Evolutionary conservation across 352 stramenopile species (phyloP).

Genomic region (Phytopythium vexans): DNA sequence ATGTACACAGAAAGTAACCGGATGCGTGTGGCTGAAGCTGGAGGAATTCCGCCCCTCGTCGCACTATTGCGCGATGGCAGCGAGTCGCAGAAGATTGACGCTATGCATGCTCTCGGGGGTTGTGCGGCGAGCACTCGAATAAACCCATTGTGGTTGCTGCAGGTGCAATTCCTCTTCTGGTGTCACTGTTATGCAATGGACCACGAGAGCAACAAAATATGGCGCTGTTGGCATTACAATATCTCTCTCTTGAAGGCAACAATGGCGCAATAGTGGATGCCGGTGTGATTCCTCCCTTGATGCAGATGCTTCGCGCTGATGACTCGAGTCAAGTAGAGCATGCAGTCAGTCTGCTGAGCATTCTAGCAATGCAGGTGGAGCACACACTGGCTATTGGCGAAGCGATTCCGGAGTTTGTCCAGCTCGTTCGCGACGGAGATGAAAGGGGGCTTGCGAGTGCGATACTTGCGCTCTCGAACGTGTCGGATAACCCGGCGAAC

Average conservation of each 20-base stretch:
- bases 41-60: not conserved
- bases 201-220: no score
- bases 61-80: not conserved
- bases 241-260: no score
- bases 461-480: not conserved
- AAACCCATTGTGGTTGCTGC: not conserved
- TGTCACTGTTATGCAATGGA: no score
- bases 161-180: no score
- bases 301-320: not conserved
- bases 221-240: no score
- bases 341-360: not conserved
- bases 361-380: not conserved
- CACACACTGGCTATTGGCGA: not conserved
- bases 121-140: not conserved
- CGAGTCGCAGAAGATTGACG: not conserved
- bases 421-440: not conserved
- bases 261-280: not conserved
- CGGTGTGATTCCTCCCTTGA: not conserved
- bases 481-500: not conserved
- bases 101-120: not conserved
- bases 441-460: not conserved
- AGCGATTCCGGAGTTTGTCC: not conserved
- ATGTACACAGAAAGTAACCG: not conserved
- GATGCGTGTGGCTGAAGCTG: not conserved
- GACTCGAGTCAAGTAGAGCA: not conserved